Evolutionary conservation across 164 flowering plant species (phyloP).

Genomic region (Cinnamomum micranthum): DNA sequence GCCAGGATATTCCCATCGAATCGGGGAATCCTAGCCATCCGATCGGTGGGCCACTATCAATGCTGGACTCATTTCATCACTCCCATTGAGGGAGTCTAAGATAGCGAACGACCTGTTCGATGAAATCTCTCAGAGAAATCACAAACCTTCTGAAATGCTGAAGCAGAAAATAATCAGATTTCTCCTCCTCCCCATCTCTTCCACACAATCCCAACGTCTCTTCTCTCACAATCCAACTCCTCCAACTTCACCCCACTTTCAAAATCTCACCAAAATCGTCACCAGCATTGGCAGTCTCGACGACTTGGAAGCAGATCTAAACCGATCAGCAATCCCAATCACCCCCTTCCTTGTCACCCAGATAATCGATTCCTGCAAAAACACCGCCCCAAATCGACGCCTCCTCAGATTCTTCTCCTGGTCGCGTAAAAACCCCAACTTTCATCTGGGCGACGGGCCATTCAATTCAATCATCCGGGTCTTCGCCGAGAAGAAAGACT

Average conservation of each 20-base stretch:
- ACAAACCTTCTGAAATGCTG: neutral
- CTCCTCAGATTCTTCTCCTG: slow-evolving; percentile 70
- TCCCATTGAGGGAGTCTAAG: too few species aligned
- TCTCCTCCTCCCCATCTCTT: neutral
- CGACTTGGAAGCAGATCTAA: slow-evolving; percentile 58
- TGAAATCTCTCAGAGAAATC: neutral
- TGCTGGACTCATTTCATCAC: too few species aligned
- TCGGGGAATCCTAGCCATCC: too few species aligned
- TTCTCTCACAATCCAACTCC: neutral
- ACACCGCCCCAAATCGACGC: slow-evolving; percentile 56
- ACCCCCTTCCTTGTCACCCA: slow-evolving; percentile 43
- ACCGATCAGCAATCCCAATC: slow-evolving; percentile 20
- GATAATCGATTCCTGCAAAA: slow-evolving; percentile 47
- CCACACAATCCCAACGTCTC: neutral
- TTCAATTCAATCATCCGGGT: slow-evolving; percentile 52
- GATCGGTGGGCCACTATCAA: too few species aligned
- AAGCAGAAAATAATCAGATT: neutral
- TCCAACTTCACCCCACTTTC: slow-evolving; percentile 12
- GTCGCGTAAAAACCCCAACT: slow-evolving; percentile 33
- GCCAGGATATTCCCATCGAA: too few species aligned
- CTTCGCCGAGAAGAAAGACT: slow-evolving; percentile 52
- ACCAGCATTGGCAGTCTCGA: slow-evolving; percentile 55
- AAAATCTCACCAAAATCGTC: slow-evolving; percentile 42
- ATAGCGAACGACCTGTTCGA: neutral
- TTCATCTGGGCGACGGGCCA: slow-evolving; percentile 28